Evolutionary conservation across 306 rosid genomes (phyloP).

Genomic region (Purshia tridentata): DNA sequence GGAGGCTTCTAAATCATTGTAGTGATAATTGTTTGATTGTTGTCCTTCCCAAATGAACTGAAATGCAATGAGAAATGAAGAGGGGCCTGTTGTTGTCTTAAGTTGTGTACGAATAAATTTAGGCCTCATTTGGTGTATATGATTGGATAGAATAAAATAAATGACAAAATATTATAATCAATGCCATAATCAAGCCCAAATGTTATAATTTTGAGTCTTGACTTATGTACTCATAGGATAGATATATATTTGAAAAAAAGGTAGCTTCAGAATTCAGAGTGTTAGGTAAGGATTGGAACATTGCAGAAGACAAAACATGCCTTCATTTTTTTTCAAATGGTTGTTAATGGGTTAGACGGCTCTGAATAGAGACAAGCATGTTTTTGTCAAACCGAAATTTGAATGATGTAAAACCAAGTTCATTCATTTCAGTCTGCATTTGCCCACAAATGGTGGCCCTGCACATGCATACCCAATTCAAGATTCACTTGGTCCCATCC

Average conservation of each 20-base stretch:
- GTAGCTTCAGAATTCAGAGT: background rate
- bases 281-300: constrained; percentile 18
- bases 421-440: background rate
- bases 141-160: too few species aligned
- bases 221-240: too few species aligned
- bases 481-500: constrained; percentile 20
- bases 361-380: background rate
- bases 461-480: constrained; percentile 12
- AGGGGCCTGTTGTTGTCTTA: background rate
- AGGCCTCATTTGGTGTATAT: too few species aligned
- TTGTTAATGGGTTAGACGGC: constrained; percentile 38
- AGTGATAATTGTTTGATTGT: too few species aligned
- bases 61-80: background rate
- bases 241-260: background rate
- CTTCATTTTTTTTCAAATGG: constrained; percentile 36
- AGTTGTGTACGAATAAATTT: background rate
- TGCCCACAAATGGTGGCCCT: background rate
- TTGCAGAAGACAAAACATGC: constrained; percentile 4
- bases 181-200: background rate
- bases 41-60: too few species aligned
- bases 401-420: background rate
- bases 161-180: too few species aligned
- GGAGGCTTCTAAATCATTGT: too few species aligned
- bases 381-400: constrained; percentile 1
- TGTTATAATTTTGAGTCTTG: background rate